phyloP scores from a whole-genome alignment of 2,329 filamentous ascomycete species.

The Diaporthe sp. region DNA sequence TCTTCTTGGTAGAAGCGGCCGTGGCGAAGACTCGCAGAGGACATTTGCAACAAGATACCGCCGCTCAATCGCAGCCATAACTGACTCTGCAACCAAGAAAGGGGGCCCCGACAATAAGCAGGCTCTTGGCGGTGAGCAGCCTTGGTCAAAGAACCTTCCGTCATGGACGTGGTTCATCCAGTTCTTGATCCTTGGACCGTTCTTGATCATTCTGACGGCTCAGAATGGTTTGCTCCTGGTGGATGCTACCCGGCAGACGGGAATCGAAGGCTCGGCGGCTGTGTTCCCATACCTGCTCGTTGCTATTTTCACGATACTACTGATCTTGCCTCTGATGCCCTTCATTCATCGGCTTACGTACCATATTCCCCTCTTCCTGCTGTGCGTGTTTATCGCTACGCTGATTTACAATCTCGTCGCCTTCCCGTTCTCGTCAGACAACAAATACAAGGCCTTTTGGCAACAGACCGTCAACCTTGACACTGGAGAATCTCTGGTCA shows the following conservation, averaged over 20 bases:
- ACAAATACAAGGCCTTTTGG: conserved; percentile 89
- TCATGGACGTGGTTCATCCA: conserved; percentile 91
- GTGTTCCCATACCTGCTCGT: conserved; percentile 80
- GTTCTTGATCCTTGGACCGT: conserved; percentile 82
- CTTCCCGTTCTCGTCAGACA: conserved; percentile 87
- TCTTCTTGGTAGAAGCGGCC: conserved; percentile 50
- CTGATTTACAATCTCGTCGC: conserved; percentile 87
- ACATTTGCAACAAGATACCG: conserved; percentile 70
- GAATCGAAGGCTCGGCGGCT: conserved; percentile 82
- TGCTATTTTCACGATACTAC: conserved; percentile 74
- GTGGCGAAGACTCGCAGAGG: conserved; percentile 53
- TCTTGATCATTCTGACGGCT: conserved; percentile 81
- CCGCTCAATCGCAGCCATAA: conserved; percentile 56
- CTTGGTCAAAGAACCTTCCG: conserved; percentile 85
- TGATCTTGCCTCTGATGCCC: conserved; percentile 82
- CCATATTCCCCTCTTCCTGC: conserved; percentile 82
- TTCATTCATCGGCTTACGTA: conserved; percentile 90
- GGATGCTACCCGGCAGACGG: conserved; percentile 82
- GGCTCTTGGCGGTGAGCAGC: conserved; percentile 80
- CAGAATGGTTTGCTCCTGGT: conserved; percentile 82
- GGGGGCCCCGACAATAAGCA: conserved; percentile 44
- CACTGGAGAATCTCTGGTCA: conserved; percentile 76
- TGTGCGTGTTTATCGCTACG: conserved; percentile 79
- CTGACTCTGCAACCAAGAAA: conserved; percentile 42
- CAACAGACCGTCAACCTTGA: conserved; percentile 85